These are phyloP conservation scores for Vaccinium darrowii DNA, from an alignment of 148 eudicot species.

Conservation along the genomic window DNA sequence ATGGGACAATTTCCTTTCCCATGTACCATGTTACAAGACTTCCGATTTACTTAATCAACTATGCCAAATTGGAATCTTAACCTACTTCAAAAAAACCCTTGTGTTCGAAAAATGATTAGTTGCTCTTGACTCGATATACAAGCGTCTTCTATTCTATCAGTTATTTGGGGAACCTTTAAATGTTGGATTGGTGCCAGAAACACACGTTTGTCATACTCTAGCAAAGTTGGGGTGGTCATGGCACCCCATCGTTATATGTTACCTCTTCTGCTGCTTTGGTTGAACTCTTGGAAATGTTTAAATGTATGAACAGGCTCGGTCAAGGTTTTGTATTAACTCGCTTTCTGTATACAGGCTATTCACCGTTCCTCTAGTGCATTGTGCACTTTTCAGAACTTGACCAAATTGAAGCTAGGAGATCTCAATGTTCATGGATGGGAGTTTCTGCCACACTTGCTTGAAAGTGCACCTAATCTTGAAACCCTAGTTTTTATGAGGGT, in stretches of 20 bases:
- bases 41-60: too few relatives aligned
- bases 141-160: background rate
- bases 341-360: background rate
- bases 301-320: background rate
- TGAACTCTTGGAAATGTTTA: too few relatives aligned
- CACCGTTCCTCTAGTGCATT: background rate
- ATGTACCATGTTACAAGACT: too few relatives aligned
- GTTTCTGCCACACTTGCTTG: background rate
- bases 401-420: background rate
- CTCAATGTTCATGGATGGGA: background rate
- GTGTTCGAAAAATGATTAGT: background rate
- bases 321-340: background rate
- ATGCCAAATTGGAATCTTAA: too few relatives aligned
- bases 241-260: background rate
- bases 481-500: background rate
- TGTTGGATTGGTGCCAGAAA: background rate
- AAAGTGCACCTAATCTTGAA: background rate
- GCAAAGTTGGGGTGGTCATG: background rate
- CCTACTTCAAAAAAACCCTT: background rate
- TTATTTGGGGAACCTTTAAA: background rate
- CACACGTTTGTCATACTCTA: background rate
- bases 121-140: background rate
- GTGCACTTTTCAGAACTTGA: background rate
- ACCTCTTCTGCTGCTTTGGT: too few relatives aligned
- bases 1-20: too few relatives aligned